Evolutionary conservation across 306 rosid genomes (phyloP), one percentile per base, ranked within the genome.

Genomic region (Astragalus glycyphyllos): DNA sequence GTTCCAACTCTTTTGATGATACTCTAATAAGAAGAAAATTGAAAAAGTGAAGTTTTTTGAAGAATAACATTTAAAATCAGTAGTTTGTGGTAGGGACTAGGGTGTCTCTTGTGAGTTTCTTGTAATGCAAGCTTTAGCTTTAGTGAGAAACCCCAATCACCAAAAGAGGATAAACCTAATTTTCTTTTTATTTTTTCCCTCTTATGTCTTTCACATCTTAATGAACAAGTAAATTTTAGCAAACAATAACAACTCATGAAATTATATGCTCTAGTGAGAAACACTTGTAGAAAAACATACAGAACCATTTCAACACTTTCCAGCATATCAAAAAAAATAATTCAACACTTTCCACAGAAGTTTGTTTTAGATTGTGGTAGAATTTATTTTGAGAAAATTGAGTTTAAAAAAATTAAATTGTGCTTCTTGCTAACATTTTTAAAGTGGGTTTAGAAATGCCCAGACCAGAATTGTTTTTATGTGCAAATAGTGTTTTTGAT

Each of bases 1-100:
- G 80, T 58, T 82, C 89, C 51, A 56, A 67, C 72, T 61, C 86
- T 56, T 80, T 78, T 74, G 69, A 57, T 70, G 77, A 82, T 85
- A 69, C 82, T 65, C 82, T 69, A 58, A 49, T 5, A 14, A 64
- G 70, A 53, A 53, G 71, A 55, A 71, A 58, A 58, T 8, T 20
- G 23, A 20, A 20, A 13, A 56, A n/a, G 58, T 17, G 66, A 64
- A 58, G 41, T 29, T 34, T 2, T 41, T 3, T 15, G 29, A 20
- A 65, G 58, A 80, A 83, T 78, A 85, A 61, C 50, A 59, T 12
- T 0, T 20, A 20, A 20, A 0, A 14, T 57, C 20, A 71, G 5
- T 11, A 61, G 44, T 16, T 20, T 54, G 41, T 55, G 71, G 26
- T 77, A 42, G 68, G 49, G 73, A 68, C 40, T 45, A 46, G 12